phyloP scores from a whole-genome alignment of 176 grass and related monocot genomes.

The Paspalum vaginatum region DNA sequence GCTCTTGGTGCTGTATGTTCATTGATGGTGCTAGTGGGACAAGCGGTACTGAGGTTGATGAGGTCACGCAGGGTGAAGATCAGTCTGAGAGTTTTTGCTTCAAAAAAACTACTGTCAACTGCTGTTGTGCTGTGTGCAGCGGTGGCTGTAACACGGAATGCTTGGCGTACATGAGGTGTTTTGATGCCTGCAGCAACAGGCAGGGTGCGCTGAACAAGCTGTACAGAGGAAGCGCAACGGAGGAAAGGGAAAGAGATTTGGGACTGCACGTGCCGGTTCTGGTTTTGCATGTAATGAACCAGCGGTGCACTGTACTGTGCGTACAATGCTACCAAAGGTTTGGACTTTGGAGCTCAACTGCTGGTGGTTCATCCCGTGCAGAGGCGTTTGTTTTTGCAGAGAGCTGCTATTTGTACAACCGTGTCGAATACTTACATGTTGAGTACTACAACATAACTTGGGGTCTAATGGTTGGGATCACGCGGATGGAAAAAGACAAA shows the following conservation, averaged over 20 bases:
- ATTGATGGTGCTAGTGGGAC: conserved; percentile 48
- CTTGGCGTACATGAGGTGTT: conserved; percentile 14
- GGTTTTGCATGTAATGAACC: neutral
- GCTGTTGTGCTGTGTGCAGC: conserved; percentile 38
- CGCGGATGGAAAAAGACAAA: no score
- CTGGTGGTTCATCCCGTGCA: neutral
- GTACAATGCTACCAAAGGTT: neutral
- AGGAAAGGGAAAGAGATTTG: neutral
- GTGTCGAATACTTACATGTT: no score
- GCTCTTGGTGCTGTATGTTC: conserved; percentile 48
- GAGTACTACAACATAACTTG: no score
- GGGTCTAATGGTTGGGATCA: no score
- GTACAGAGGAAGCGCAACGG: conserved; percentile 23
- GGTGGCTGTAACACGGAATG: conserved; percentile 41
- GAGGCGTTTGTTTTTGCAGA: no score
- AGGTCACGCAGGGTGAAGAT: conserved; percentile 59
- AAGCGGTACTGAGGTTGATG: conserved; percentile 63
- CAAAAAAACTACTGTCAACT: conserved; percentile 53
- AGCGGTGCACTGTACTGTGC: neutral
- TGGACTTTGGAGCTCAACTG: neutral
- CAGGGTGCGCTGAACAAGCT: conserved; percentile 30
- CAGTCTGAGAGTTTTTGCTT: conserved; percentile 80
- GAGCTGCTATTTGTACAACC: no score
- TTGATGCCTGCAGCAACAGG: neutral
- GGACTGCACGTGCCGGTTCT: no score